Evolutionary conservation across 345 rosid species (phyloP), one percentile per base, ranked within the genome.

Genomic region (Ceriops zippeliana): DNA sequence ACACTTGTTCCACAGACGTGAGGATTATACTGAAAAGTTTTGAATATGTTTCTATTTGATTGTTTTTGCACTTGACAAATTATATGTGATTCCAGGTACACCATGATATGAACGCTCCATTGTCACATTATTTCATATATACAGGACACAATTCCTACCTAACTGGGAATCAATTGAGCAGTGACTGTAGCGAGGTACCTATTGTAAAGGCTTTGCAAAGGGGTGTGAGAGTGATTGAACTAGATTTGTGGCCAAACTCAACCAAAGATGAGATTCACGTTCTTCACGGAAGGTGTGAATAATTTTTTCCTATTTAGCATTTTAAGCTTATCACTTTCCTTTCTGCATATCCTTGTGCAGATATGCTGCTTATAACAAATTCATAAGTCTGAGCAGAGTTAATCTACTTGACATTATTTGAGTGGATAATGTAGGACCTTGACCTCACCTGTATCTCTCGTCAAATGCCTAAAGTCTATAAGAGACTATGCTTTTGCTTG

Each of bases 101-200:
- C 58, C 92, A 90, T 35, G 89, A 87, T 30, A 96, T 92, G 97
- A 79, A 70, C 52, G 93, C 92, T 73, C 96, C 96, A 5, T 66
- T 96, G 83, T 86, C 97, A 15, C 92, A 87, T 82, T 92, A 92
- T 75, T 90, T 86, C 85, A 89, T 96, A 70, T 92, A 73, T 73
- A 92, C 98, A 21, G 96, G 98, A 19, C 99, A 92, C 79, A 96
- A 92, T 74, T 92, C 97, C 8, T 96, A 96, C 70, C 81, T 92
- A 74, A 92, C 98, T 0, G 96, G 97, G 53, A 96, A 92, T 62
- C 98, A 96, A 68, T 87, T 96, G 6, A 92, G 88, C 76, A 96
- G 99, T 78, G 93, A 92, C 32, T 90, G 97, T 70, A 96, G 98
- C 68, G 98, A 87, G 37, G 88, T 87, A 52, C 98, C 98, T 1